phyloP scores from a whole-genome alignment of 164 flowering plant species.

The Sedum album region DNA sequence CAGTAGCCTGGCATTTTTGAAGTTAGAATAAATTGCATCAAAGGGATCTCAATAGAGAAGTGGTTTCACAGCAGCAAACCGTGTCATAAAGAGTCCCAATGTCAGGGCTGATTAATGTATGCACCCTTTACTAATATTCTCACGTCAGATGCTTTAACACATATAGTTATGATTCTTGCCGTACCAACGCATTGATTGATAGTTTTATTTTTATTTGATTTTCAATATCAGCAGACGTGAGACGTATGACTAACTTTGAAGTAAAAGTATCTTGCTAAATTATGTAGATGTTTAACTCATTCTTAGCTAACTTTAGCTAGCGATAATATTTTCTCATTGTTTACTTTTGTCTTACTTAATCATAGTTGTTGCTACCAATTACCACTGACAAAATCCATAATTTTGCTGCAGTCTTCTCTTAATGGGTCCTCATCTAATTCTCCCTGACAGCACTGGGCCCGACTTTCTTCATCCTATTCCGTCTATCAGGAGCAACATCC shows the following conservation, averaged over 20 bases:
- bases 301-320: too few species aligned
- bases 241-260: too few species aligned
- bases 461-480: slow-evolving; percentile 61
- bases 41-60: neutral
- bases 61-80: neutral
- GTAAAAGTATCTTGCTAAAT: too few species aligned
- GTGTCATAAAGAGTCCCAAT: slow-evolving; percentile 18
- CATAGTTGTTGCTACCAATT: neutral
- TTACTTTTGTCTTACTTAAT: neutral
- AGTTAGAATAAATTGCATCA: neutral
- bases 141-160: too few species aligned
- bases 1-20: neutral
- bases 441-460: slow-evolving; percentile 60
- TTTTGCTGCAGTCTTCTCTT: slow-evolving; percentile 48
- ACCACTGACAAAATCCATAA: neutral
- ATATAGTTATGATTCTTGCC: too few species aligned
- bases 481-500: slow-evolving; percentile 64
- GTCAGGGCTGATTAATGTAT: slow-evolving; percentile 50
- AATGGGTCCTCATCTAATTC: slow-evolving; percentile 66
- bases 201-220: too few species aligned
- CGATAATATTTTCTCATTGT: neutral
- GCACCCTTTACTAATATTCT: neutral
- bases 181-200: too few species aligned
- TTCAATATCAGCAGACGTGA: too few species aligned
- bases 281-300: too few species aligned